phyloP scores from a whole-genome alignment of 192 early-diverging fungal genomes.

The Backusella circina region DNA sequence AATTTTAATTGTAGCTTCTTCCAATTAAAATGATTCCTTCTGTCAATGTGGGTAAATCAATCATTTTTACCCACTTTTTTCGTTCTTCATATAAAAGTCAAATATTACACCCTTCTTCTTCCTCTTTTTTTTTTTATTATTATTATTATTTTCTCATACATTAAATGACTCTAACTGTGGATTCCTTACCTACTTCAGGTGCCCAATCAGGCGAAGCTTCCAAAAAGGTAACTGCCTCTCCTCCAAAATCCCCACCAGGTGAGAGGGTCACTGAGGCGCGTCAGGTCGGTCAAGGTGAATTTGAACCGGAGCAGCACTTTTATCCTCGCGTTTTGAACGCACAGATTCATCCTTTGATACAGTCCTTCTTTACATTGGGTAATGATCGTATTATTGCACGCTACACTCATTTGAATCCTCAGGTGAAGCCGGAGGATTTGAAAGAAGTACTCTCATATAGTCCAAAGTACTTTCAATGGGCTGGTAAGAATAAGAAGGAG shows the following conservation, averaged over 20 bases:
- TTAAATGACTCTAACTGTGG: not conserved
- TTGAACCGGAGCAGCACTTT: slow-evolving; percentile 83
- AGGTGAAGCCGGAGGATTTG: slow-evolving; percentile 61
- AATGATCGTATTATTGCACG: slow-evolving; percentile 85
- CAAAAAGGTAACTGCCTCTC: not conserved
- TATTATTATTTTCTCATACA: not conserved
- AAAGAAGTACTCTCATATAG: slow-evolving; percentile 59
- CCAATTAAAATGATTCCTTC: not conserved
- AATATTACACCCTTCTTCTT: not conserved
- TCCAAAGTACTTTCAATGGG: slow-evolving; percentile 85
- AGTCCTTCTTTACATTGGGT: slow-evolving; percentile 80
- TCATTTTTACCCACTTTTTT: not conserved
- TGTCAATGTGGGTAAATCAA: not conserved
- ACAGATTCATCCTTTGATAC: slow-evolving; percentile 82
- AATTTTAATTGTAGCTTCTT: not conserved
- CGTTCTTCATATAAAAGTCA: not conserved
- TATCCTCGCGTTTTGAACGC: slow-evolving; percentile 88
- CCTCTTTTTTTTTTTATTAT: not conserved
- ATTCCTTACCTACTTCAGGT: not conserved
- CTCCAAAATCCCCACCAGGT: slow-evolving; percentile 19
- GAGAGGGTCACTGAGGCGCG: not conserved
- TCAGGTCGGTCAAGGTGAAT: slow-evolving; percentile 50
- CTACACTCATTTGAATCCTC: slow-evolving; percentile 84
- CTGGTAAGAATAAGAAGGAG: no score
- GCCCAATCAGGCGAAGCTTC: not conserved